Evolutionary conservation across 345 rosid genomes (phyloP).

Genomic region (Bruguiera sexangula): DNA sequence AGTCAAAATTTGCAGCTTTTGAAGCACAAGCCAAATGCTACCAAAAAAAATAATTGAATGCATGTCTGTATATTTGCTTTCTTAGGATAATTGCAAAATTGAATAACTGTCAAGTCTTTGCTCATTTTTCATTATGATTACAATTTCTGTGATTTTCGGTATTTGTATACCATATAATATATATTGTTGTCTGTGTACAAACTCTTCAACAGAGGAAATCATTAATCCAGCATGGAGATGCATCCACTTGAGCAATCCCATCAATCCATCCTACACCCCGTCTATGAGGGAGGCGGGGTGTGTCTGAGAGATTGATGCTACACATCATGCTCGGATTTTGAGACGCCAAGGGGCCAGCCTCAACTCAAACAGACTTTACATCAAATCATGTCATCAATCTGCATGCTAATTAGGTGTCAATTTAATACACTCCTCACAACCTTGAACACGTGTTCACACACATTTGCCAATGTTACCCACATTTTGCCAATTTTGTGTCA

Average conservation of each 20-base stretch:
- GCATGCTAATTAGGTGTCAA: neutral
- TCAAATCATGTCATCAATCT: conserved; percentile 33
- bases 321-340: conserved; percentile 52
- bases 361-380: conserved; percentile 31
- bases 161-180: too few relatives aligned
- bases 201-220: conserved; percentile 10
- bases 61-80: too few relatives aligned
- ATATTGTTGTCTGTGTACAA: too few relatives aligned
- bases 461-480: neutral
- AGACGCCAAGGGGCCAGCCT: conserved; percentile 1
- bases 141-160: too few relatives aligned
- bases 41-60: too few relatives aligned
- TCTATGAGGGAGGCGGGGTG: neutral
- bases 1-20: too few relatives aligned
- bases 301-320: conserved; percentile 23
- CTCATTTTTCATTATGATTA: too few relatives aligned
- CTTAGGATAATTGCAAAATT: too few relatives aligned
- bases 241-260: conserved; percentile 39
- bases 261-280: conserved; percentile 39
- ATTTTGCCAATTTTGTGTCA: neutral
- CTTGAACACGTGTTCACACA: neutral
- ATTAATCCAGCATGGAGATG: conserved; percentile 32
- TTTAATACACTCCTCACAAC: neutral
- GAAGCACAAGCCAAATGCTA: too few relatives aligned
- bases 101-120: too few relatives aligned